Base-by-base conservation (phyloP, 2,329 filamentous ascomycete genomes). In the Aspergillus eucalypticola region DNA sequence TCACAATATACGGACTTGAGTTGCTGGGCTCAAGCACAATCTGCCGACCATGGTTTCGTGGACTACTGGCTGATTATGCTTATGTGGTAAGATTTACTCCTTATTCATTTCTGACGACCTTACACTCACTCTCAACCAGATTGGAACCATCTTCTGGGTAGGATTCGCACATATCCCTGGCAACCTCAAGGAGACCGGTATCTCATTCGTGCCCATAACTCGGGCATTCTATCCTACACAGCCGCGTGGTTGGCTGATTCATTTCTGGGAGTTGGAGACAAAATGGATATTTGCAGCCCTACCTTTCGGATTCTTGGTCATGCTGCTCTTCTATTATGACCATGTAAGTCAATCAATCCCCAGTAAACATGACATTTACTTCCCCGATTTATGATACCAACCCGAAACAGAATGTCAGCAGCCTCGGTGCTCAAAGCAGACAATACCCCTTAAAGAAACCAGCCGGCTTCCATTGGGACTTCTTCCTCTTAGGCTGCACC, bases 241-340 rank as follows among this genome's bases (percentile, higher is more conserved):
- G 0, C 85, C 87, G 51, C 82, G 90, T 42, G 78, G 80, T 56
- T 96, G 91, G 91, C 83, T 95, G 53, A 84, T 96, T 41, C 82
- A 86, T 62, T 93, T 95, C 69, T 94, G 90, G 90, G 83, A 92
- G 62, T 81, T 94, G 51, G 80, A 79, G 39, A 85, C 88, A 2
- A 83, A 81, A 3, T 87, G 94, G 57, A 82, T 94, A 3, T 95
- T 96, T 71, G 81, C 90, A 41, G 91, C 91, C 1, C 82, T 95
- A 11, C 91, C 91, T 0, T 95, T 95, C 77, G 91, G 90, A 1
- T 73, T 94, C 38, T 78, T 95, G 2, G 79, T 95, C 8, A 95
- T 91, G 0, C 86, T 95, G 15, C 78, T 95, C 6, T 96, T 95
- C 71, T 95, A 89, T 81, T 95, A 93, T 72, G 91, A 95, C 69